Evolutionary conservation across 345 rosid genomes (phyloP).

Genomic region (Melastoma malabathricum): DNA sequence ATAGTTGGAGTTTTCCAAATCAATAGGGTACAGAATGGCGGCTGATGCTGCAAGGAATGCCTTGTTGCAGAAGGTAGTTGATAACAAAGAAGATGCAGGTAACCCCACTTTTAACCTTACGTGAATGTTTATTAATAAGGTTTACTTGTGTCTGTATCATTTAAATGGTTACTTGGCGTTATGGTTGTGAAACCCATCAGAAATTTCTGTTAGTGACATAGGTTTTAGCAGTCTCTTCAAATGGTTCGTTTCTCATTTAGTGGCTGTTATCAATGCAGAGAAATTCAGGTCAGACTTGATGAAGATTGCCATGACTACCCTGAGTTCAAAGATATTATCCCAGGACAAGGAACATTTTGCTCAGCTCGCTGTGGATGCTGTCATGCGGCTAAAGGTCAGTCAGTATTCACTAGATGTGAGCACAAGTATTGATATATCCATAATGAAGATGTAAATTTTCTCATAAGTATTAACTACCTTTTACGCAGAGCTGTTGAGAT

Average conservation of each 20-base stretch:
- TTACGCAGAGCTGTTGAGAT: too few species aligned
- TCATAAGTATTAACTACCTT: too few species aligned
- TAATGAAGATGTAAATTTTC: too few species aligned
- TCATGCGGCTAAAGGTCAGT: slow-evolving; percentile 87
- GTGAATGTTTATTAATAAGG: too few species aligned
- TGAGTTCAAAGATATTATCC: slow-evolving; percentile 90
- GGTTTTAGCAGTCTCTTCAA: too few species aligned
- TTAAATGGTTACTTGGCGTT: too few species aligned
- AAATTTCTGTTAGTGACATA: too few species aligned
- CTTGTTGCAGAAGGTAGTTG: slow-evolving; percentile 46
- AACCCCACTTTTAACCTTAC: too few species aligned
- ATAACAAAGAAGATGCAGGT: slow-evolving; percentile 85
- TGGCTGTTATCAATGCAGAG: slow-evolving; percentile 30
- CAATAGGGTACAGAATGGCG: slow-evolving; percentile 82
- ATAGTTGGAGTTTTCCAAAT: not conserved
- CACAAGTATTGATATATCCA: not conserved
- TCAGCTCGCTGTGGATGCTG: slow-evolving; percentile 88
- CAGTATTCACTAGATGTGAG: not conserved
- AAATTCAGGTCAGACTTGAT: slow-evolving; percentile 70
- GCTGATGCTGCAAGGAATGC: slow-evolving; percentile 86
- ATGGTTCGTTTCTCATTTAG: too few species aligned
- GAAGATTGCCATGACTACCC: slow-evolving; percentile 87
- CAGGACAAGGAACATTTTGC: slow-evolving; percentile 92
- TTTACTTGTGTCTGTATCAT: too few species aligned
- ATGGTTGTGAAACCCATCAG: too few species aligned